Evolutionary conservation across 345 rosid species (phyloP).

Genomic region (Euphorbia pulcherrima): DNA sequence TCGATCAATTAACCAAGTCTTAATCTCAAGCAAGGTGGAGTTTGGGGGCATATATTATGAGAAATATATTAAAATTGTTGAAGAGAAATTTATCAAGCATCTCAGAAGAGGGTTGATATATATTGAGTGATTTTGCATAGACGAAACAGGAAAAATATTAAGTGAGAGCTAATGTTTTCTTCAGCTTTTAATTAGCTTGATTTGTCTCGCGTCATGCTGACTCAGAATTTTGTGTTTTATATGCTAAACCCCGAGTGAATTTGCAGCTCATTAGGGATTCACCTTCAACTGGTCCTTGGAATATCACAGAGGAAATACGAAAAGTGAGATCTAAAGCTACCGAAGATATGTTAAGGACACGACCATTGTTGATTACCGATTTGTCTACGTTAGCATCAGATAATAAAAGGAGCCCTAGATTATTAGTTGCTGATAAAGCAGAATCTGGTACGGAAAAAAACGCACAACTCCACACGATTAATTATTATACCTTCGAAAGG

Average conservation of each 20-base stretch:
- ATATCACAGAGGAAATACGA: conserved; percentile 76
- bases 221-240: conserved; percentile 14
- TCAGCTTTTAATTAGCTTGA: neutral
- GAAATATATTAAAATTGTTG: neutral
- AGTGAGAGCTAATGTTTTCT: neutral
- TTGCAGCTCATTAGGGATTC: conserved; percentile 55
- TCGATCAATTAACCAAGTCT: too few species aligned
- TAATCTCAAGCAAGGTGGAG: too few species aligned
- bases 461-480: conserved; percentile 22
- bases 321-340: conserved; percentile 88
- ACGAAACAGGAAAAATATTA: neutral
- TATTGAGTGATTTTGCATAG: neutral
- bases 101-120: conserved; percentile 1
- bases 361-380: conserved; percentile 39
- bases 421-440: conserved; percentile 20
- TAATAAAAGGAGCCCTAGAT: conserved; percentile 28
- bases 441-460: conserved; percentile 27
- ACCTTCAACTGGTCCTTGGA: conserved; percentile 61
- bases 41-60: neutral
- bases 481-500: conserved; percentile 35
- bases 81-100: conserved; percentile 7
- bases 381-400: conserved; percentile 44
- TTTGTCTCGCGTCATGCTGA: neutral
- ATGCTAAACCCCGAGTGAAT: conserved; percentile 41
- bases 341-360: conserved; percentile 64